Conservation (phyloP, 345 rosid species). For the Bruguiera parviflora region DNA sequence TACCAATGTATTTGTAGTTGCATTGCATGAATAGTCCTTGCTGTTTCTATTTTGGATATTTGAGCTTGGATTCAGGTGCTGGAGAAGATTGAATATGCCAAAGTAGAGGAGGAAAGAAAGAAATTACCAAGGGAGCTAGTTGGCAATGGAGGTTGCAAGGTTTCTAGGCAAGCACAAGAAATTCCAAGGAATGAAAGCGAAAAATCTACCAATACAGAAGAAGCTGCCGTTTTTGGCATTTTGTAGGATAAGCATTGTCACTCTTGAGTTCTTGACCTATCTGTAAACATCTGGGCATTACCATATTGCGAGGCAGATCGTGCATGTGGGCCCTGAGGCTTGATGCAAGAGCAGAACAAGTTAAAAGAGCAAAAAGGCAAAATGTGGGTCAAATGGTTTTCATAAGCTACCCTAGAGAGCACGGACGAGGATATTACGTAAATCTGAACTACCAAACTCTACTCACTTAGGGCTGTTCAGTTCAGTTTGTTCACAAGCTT, state of each 20-base stretch:
- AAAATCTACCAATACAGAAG: conserved; percentile 37
- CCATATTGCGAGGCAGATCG: conserved; percentile 77
- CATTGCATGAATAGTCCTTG: neutral
- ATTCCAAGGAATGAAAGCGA: conserved; percentile 43
- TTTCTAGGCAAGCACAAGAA: conserved; percentile 42
- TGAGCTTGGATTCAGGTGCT: conserved; percentile 42
- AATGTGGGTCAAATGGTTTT: conserved; percentile 95
- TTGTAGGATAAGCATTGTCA: conserved; percentile 90
- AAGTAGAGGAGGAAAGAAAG: conserved; percentile 41
- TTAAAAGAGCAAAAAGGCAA: conserved; percentile 54
- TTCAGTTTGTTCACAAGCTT: too few species aligned
- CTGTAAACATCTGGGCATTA: conserved; percentile 94
- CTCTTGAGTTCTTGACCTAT: conserved; percentile 78
- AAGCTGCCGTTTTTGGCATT: neutral
- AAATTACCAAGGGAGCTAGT: conserved; percentile 20
- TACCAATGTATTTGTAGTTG: neutral
- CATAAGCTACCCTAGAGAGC: conserved; percentile 63
- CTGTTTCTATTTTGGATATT: neutral
- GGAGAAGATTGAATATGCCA: conserved; percentile 41
- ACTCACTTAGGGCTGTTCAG: too few species aligned
- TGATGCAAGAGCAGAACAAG: conserved; percentile 75
- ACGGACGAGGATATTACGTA: conserved; percentile 71
- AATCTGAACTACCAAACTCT: too few species aligned
- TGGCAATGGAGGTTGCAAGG: conserved; percentile 33
- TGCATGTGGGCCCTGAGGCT: conserved; percentile 62